A percentile compares a stretch with the other conserved stretches of the same genome.
These are phyloP conservation scores for Cerrena zonata DNA, from an alignment of 1,284 basidiomycete species.

Conservation along the genomic window DNA sequence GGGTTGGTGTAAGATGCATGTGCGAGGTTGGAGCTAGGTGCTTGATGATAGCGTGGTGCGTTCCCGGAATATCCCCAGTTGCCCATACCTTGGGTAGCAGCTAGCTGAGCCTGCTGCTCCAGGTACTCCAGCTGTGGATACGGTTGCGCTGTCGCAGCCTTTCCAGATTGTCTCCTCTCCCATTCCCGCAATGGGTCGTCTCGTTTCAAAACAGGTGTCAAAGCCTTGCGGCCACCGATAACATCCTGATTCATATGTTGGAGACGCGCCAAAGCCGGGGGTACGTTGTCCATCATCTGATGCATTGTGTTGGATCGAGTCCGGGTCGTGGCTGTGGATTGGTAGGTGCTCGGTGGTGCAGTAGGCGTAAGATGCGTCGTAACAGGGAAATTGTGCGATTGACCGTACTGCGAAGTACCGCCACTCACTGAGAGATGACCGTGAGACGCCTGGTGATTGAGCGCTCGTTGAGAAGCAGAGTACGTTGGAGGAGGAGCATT, in stretches of 20 bases:
- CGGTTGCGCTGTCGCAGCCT: constrained; percentile 57
- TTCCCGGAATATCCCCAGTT: constrained; percentile 40
- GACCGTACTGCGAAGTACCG: constrained; percentile 40
- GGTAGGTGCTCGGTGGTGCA: constrained; percentile 63
- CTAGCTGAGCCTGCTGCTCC: constrained; percentile 87
- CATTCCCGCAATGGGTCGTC: constrained; percentile 88
- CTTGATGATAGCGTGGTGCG: constrained; percentile 44
- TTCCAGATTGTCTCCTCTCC: constrained; percentile 76
- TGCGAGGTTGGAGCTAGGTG: constrained; percentile 63
- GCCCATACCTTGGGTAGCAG: constrained; percentile 51
- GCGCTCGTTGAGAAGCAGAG: constrained; percentile 23
- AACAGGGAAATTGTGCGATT: constrained; percentile 18
- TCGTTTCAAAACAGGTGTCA: constrained; percentile 84
- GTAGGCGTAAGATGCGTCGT: constrained; percentile 44
- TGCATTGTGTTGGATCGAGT: constrained; percentile 86
- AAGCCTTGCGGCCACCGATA: constrained; percentile 71
- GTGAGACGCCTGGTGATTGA: constrained; percentile 46
- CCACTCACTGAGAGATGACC: constrained; percentile 40
- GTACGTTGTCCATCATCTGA: constrained; percentile 82
- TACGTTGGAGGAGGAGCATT: constrained; percentile 21
- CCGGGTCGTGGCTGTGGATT: constrained; percentile 50
- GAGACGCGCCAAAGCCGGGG: constrained; percentile 82
- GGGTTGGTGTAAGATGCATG: constrained; percentile 52
- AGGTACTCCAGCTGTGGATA: constrained; percentile 86
- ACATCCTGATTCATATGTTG: constrained; percentile 86